Conservation (phyloP, 148 eudicot species). For the Suaeda aralocaspica region DNA sequence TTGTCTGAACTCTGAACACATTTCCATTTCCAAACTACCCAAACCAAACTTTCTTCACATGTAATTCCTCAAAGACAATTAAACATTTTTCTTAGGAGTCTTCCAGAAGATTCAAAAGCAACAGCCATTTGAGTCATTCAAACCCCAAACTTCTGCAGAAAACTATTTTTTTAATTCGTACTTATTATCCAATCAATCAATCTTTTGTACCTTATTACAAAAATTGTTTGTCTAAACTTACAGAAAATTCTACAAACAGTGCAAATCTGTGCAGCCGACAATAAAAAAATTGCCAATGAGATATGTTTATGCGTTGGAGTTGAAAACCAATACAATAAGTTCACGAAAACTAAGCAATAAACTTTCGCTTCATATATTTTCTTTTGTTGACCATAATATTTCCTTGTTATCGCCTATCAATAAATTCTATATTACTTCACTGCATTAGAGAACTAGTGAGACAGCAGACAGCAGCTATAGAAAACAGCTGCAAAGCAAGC, state of each 20-base stretch:
- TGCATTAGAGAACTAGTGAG: neutral
- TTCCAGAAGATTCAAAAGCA: neutral
- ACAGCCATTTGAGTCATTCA: too few relatives aligned
- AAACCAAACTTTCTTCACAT: too few relatives aligned
- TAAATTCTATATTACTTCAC: neutral
- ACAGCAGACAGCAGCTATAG: neutral
- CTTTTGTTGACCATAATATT: neutral
- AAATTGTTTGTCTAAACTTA: neutral
- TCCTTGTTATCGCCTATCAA: neutral
- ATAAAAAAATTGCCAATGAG: neutral
- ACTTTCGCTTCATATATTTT: neutral
- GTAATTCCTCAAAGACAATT: too few relatives aligned
- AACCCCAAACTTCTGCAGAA: too few relatives aligned
- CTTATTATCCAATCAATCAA: too few relatives aligned
- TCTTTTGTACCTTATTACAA: neutral
- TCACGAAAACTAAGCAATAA: neutral
- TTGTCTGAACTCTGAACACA: too few relatives aligned
- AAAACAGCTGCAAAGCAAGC: neutral
- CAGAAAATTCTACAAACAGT: neutral
- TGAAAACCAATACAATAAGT: neutral
- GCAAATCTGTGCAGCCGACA: neutral
- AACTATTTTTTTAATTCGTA: too few relatives aligned
- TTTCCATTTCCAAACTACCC: too few relatives aligned
- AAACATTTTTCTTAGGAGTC: too few relatives aligned
- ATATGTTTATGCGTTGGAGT: neutral